phyloP scores from a whole-genome alignment of 768 basidiomycete genomes.

The Boletus patriciae region DNA sequence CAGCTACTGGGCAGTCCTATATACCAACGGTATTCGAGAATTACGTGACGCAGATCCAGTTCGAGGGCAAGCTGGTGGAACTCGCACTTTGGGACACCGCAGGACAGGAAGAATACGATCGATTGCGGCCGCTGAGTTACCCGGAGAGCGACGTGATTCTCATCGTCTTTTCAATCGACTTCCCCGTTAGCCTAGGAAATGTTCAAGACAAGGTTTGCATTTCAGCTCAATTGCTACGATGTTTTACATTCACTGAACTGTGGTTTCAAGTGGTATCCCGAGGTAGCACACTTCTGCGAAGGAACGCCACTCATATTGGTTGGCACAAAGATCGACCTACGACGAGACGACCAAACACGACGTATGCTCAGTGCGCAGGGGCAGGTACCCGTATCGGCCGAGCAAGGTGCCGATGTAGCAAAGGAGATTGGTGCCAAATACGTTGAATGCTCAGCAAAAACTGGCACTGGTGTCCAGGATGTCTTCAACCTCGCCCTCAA shows the following conservation, averaged over 20 bases:
- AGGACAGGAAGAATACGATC: slow-evolving; percentile 95
- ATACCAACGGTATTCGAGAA: slow-evolving; percentile 95
- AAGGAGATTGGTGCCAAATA: slow-evolving; percentile 93
- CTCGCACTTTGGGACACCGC: slow-evolving; percentile 99
- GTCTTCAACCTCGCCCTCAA: slow-evolving; percentile 87
- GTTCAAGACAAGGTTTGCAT: slow-evolving; percentile 79
- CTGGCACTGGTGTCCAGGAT: slow-evolving; percentile 85
- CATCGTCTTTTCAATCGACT: slow-evolving; percentile 93
- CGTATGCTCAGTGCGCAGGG: slow-evolving; percentile 91
- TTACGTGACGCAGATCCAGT: slow-evolving; percentile 84
- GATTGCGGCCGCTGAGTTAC: slow-evolving; percentile 81
- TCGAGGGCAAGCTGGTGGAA: slow-evolving; percentile 87
- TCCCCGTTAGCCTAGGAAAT: slow-evolving; percentile 86
- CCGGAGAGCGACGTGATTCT: slow-evolving; percentile 90
- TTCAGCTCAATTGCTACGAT: neutral
- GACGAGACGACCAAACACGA: slow-evolving; percentile 81
- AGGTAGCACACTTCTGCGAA: slow-evolving; percentile 91
- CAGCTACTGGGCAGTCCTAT: slow-evolving; percentile 59
- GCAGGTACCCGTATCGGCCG: slow-evolving; percentile 72
- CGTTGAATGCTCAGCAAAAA: slow-evolving; percentile 92
- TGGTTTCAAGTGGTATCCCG: slow-evolving; percentile 76
- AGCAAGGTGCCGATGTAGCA: slow-evolving; percentile 83
- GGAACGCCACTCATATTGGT: slow-evolving; percentile 88
- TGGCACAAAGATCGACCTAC: slow-evolving; percentile 91
- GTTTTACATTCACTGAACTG: slow-evolving; percentile 10